phyloP scores from a whole-genome alignment of 2,329 filamentous ascomycete genomes.

The Xylariales sp. region DNA sequence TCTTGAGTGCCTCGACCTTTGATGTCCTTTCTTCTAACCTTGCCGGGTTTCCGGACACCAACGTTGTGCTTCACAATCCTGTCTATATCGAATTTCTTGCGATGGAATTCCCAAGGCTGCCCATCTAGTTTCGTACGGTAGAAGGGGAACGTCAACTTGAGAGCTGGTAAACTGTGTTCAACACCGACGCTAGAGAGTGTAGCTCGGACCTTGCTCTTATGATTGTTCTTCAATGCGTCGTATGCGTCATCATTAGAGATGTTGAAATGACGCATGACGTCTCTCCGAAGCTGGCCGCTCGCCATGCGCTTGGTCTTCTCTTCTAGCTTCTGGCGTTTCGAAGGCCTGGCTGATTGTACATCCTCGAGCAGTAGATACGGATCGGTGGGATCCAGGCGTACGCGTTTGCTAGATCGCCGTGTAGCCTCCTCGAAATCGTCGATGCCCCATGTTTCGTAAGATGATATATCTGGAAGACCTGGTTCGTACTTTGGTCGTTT shows the following conservation, averaged over 20 bases:
- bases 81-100: conserved; percentile 76
- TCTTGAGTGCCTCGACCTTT: conserved; percentile 83
- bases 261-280: conserved; percentile 87
- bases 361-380: conserved; percentile 87
- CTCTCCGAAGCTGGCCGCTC: conserved; percentile 75
- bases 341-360: conserved; percentile 70
- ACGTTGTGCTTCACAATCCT: conserved; percentile 55
- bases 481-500: conserved; percentile 70
- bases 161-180: conserved; percentile 91
- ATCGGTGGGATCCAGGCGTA: conserved; percentile 88
- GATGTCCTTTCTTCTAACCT: conserved; percentile 83
- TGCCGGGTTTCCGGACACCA: conserved; percentile 63
- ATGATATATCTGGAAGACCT: conserved; percentile 68
- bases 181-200: conserved; percentile 92
- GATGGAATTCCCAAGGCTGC: conserved; percentile 75
- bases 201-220: conserved; percentile 93
- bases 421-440: conserved; percentile 84
- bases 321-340: conserved; percentile 68
- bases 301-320: conserved; percentile 74
- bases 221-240: conserved; percentile 94
- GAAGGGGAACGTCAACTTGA: conserved; percentile 94
- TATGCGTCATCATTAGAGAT: conserved; percentile 97
- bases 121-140: conserved; percentile 86
- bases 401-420: conserved; percentile 77
- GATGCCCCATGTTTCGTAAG: conserved; percentile 75